A percentile compares a stretch with the other conserved stretches of the same genome.
Evolutionary conservation across 179 eudicot species (phyloP).

Genomic region (Gypsophila paniculata): DNA sequence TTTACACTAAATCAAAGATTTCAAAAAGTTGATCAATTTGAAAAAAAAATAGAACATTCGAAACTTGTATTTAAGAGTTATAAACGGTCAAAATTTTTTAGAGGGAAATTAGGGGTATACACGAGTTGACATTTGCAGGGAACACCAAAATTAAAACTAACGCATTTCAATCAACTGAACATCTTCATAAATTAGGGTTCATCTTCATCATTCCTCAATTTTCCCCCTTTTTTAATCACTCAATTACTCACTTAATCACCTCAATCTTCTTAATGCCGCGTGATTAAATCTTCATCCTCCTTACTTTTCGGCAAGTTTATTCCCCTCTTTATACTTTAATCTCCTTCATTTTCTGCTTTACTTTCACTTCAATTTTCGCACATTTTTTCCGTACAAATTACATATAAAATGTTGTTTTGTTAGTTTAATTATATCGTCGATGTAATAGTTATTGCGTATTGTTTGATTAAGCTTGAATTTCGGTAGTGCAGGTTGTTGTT

Average conservation of each 20-base stretch:
- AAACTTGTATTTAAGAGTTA: too few relatives aligned
- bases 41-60: too few relatives aligned
- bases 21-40: too few relatives aligned
- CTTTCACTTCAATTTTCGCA: neutral
- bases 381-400: too few relatives aligned
- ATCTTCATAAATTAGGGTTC: neutral
- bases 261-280: neutral
- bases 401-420: too few relatives aligned
- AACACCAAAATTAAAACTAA: neutral
- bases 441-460: too few relatives aligned
- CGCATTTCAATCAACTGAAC: neutral
- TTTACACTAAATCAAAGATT: too few relatives aligned
- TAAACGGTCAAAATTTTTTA: too few relatives aligned
- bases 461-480: too few relatives aligned
- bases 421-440: neutral
- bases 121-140: neutral
- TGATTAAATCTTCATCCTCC: constrained; percentile 5
- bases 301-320: neutral
- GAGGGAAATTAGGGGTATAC: too few relatives aligned
- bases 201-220: neutral
- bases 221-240: neutral
- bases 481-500: neutral
- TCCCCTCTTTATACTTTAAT: neutral
- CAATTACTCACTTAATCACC: neutral
- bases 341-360: neutral